A percentile compares a stretch with the other conserved stretches of the same genome.
Evolutionary conservation across 768 basidiomycete genomes (phyloP).

Genomic region (Lactifluus volemus): DNA sequence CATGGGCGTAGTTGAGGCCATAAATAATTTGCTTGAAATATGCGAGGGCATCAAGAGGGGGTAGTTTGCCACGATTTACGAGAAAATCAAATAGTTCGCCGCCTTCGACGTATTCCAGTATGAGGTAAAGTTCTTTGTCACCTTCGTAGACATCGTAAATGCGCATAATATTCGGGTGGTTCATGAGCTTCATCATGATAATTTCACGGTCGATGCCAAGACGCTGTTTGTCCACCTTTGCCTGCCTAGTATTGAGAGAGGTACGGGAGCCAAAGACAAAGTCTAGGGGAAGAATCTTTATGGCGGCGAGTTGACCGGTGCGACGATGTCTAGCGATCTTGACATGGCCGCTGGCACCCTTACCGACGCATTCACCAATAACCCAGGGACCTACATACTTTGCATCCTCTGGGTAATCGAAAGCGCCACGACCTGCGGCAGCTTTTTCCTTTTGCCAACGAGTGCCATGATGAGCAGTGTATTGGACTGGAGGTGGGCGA

Average conservation of each 20-base stretch:
- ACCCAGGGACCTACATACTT: constrained; percentile 87
- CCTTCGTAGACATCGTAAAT: constrained; percentile 96
- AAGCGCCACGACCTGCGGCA: constrained; percentile 63
- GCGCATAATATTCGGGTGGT: constrained; percentile 93
- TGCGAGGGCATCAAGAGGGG: constrained; percentile 71
- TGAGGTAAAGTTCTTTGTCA: constrained; percentile 81
- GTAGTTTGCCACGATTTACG: constrained; percentile 78
- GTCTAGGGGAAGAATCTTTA: constrained; percentile 89
- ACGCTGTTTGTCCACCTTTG: constrained; percentile 71
- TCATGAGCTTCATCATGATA: constrained; percentile 99
- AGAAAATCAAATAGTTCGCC: constrained; percentile 97
- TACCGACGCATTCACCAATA: constrained; percentile 88
- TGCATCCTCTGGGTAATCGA: constrained; percentile 80
- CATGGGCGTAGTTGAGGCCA: constrained; percentile 93
- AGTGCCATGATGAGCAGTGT: constrained; percentile 61
- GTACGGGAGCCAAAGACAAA: constrained; percentile 66
- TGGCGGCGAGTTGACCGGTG: constrained; percentile 87
- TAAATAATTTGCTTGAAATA: constrained; percentile 96
- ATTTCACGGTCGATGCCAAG: constrained; percentile 91
- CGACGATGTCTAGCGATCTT: constrained; percentile 82
- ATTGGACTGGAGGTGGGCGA: constrained; percentile 62
- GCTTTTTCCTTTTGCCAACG: constrained; percentile 87
- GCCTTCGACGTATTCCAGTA: constrained; percentile 92
- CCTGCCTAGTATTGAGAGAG: constrained; percentile 55
- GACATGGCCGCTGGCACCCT: constrained; percentile 90